Base-by-base conservation (phyloP, 768 basidiomycete species). In the Kwoniella sp. region DNA sequence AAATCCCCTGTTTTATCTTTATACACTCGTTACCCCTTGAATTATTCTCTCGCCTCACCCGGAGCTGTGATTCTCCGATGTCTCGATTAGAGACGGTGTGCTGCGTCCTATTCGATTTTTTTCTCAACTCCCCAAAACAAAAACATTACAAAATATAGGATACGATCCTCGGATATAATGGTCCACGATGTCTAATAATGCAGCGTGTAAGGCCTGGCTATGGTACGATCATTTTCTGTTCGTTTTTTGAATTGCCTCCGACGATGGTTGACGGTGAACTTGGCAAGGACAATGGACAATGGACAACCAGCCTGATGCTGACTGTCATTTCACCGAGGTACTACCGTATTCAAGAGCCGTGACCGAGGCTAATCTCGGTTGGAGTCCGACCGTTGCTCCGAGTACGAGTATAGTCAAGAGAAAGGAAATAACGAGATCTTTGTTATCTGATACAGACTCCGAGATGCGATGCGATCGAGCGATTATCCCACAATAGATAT, bases 81-180 rank as follows among this genome's bases (percentile, higher is more conserved):
- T 74, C 72, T 71, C 68, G 65, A 58, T 56, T 59, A 65, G 68
- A 70, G 72, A 74, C 72, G 72, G 72, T 71, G 70, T 71, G 72
- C 72, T 74, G 72, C 72, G 72, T 50, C 27, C 55, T 55, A 15
- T 25, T 50, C 26, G 48, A 49, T 49, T 37, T 47, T 30, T 33
- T 36, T 46, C 40, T 21, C 22, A 24, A 21, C 47, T 15, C n/a
- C 21, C 47, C n/a, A 49, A 26, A 33, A 50, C n/a, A 22, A 58
- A 46, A 44, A 57, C 25, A 26, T 4, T 49, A 49, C 48, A 49
- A 49, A 24, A 49, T 22, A 49, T 24, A 26, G 48, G 48, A 26
- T 49, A 22, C 10, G 48, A 49, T 26, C 48, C 10, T 26, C 22
- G 48, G 21, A 19, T 12, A 22, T 22, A 17, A 49, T 26, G 21